A percentile compares a stretch with the other conserved stretches of the same genome.
Evolutionary conservation across 2,329 filamentous ascomycete species (phyloP).

Genomic region (Nannizziopsis barbatae): DNA sequence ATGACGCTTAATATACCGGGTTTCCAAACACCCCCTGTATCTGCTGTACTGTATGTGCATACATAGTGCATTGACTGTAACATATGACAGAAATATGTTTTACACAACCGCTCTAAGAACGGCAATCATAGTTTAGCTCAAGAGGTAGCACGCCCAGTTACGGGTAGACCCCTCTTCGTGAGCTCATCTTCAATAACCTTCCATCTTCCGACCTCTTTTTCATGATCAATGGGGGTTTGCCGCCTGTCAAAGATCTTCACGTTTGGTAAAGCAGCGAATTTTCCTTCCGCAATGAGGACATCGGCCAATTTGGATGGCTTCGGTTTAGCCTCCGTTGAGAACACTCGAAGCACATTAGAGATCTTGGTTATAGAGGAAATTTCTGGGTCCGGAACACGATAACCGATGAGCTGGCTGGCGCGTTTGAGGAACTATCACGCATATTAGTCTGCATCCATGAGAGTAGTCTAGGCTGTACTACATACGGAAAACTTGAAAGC

Average conservation of each 20-base stretch:
- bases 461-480: slow-evolving; percentile 16
- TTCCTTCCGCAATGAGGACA: slow-evolving; percentile 39
- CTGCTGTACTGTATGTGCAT: no score
- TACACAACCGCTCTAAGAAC: neutral
- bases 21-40: no score
- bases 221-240: slow-evolving; percentile 59
- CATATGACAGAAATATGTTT: no score
- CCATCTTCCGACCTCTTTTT: slow-evolving; percentile 61
- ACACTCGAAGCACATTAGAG: slow-evolving; percentile 44
- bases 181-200: slow-evolving; percentile 69
- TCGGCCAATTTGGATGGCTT: slow-evolving; percentile 51
- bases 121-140: neutral
- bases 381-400: slow-evolving; percentile 59
- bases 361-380: slow-evolving; percentile 48
- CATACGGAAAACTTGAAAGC: slow-evolving; percentile 63
- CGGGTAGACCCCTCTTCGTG: slow-evolving; percentile 49
- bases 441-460: slow-evolving; percentile 12
- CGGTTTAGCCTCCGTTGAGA: slow-evolving; percentile 29
- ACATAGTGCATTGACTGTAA: no score
- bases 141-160: slow-evolving; percentile 21
- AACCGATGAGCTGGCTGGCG: slow-evolving; percentile 68
- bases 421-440: slow-evolving; percentile 63
- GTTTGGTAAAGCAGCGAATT: slow-evolving; percentile 51
- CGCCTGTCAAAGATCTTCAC: slow-evolving; percentile 55
- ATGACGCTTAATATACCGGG: no score